Base-by-base conservation (phyloP, 176 grass and related monocot genomes). In the Cenchrus purpureus region DNA sequence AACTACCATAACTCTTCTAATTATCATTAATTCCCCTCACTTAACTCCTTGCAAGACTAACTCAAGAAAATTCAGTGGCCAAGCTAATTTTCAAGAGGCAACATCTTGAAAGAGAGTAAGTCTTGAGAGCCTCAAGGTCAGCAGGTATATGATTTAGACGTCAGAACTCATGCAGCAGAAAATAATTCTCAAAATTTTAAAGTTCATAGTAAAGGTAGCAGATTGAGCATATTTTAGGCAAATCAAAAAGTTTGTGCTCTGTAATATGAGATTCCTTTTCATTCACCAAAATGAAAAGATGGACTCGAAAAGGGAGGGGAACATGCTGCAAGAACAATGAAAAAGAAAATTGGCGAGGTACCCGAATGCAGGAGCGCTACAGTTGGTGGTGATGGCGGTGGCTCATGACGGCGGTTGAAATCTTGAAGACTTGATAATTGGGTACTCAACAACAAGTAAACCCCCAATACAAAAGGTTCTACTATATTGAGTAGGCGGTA, bases 361-460 rank as follows among this genome's bases (percentile, higher is more conserved):
- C 25, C 25, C 0, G 25, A 25, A 25, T 25, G 25, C 25, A 25
- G 25, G 25, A 25, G 25, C 25, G 25, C 25, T 25, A 25, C 25
- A 25, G 25, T 25, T 25, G 25, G 25, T 25, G 25, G 25, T 25
- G 25, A 25, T 25, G 25, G 25, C 25, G 25, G 25, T 25, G 25
- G 25, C 25, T 25, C 25, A n/a, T n/a, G 25, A 25, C 25, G 25
- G 25, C 25, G 25, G 25, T 25, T 25, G 25, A 25, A 25, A 25
- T 25, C 25, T 25, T 0, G 0, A 25, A 25, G 25, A 25, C 25
- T 25, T 25, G 48, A 62, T 13, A 83, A 88, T 89, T 68, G 96
- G 96, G 71, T 87, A 90, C 78, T 98, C 93, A 0, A 95, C 68
- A 67, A 95, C 87, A 76, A 91, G 59, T 84, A 80, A 70, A 56